Evolutionary conservation across 108 stramenopile species (phyloP).

Genomic region (Discostella pseudostelligera): DNA sequence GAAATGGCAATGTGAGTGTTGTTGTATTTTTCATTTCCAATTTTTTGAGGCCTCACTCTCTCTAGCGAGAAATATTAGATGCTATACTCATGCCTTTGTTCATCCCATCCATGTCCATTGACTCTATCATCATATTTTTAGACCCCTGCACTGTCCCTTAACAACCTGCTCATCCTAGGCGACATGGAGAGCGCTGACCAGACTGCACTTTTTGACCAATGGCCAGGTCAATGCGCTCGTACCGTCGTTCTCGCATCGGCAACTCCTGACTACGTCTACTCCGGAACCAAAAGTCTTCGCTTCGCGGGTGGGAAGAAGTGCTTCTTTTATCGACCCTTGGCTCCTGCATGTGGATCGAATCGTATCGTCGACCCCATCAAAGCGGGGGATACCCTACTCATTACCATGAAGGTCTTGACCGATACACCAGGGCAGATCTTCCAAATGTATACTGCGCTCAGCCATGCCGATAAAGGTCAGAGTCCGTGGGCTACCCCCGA

Average conservation of each 20-base stretch:
- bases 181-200: constrained; percentile 18
- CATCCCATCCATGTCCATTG: too few relatives aligned
- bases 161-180: constrained; percentile 13
- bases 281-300: background rate
- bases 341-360: constrained; percentile 1
- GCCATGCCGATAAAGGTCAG: constrained; percentile 18
- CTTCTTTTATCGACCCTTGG: constrained; percentile 28
- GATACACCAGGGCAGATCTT: constrained; percentile 18
- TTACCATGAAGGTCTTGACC: constrained; percentile 20
- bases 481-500: constrained; percentile 15
- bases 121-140: background rate
- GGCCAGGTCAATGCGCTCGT: constrained; percentile 10
- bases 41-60: too few relatives aligned
- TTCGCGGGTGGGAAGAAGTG: constrained; percentile 22
- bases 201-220: constrained; percentile 2
- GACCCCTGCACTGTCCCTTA: constrained; percentile 12
- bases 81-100: too few relatives aligned
- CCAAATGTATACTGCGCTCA: constrained; percentile 33
- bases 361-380: constrained; percentile 10
- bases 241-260: constrained; percentile 1
- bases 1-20: background rate
- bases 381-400: constrained; percentile 24
- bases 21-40: background rate
- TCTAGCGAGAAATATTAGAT: too few relatives aligned
- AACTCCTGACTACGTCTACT: constrained; percentile 12